Base-by-base conservation (phyloP, 148 eudicot species). In the Linanthus parryae region DNA sequence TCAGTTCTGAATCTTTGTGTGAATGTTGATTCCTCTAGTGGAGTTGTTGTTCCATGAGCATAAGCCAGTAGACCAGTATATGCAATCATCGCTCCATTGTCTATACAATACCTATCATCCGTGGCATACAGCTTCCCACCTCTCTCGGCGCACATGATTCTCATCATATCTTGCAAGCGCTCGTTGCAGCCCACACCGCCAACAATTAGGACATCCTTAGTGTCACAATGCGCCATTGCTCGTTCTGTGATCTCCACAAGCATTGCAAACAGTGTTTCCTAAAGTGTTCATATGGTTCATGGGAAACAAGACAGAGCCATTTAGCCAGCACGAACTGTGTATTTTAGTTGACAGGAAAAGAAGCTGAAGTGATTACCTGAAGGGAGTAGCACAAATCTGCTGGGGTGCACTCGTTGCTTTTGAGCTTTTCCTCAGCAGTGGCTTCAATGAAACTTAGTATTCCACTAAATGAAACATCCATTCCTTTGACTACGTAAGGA, bases 401-500 rank as follows among this genome's bases (percentile, higher is more conserved):
- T 20, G 97, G 95, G 28, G 92, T 85, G 81, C 97, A 90, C 60
- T 90, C 97, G 27, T 78, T 72, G 58, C 57, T 83, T 63, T 78
- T 85, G 13, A 85, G 91, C 71, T 80, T 80, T 71, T 90, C 92
- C 58, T 85, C 88, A 17, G 97, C 88, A 16, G 88, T 74, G 48
- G 88, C 67, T 71, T 90, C 97, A 42, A 90, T 80, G 56, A 54
- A 90, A 75, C 97, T 90, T 65, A 90, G 59, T 64, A 90, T 80
- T 59, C 97, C 97, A 62, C 97, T 90, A 52, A 90, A 90, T 5
- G 97, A 90, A 44, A 90, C 97, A 57, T 90, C 97, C 97, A 90
- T 90, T 68, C 97, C 97, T 72, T 90, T 90, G 44, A 90, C 97
- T 63, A 71, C 95, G 51, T 90, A 90, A 22, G 97, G 97, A 61